Percentiles rank a stretch among this genome's conserved stretches.
phyloP scores from a whole-genome alignment of 2,329 filamentous ascomycete genomes.

The Aspergillus cejpii region DNA sequence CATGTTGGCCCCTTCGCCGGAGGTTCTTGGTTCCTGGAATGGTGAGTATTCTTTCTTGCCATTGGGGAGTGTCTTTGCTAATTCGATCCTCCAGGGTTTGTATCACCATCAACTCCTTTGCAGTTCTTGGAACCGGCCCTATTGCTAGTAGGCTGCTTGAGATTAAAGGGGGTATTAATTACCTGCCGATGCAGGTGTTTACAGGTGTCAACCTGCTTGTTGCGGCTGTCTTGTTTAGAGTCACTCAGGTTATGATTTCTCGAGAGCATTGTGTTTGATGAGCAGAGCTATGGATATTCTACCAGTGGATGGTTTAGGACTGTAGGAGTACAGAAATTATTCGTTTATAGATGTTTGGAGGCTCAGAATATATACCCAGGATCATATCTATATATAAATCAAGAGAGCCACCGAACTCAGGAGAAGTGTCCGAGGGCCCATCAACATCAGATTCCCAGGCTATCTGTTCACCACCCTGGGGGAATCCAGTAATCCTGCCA shows the following conservation, averaged over 20 bases:
- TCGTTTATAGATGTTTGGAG: too few relatives aligned
- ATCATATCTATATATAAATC: too few relatives aligned
- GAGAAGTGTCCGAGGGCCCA: too few relatives aligned
- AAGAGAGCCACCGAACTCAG: too few relatives aligned
- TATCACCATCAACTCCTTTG: conserved; percentile 10
- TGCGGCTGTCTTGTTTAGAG: conserved; percentile 2
- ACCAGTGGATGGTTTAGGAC: too few relatives aligned
- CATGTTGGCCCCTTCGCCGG: conserved; percentile 7
- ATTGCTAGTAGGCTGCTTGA: conserved; percentile 10
- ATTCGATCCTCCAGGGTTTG: conserved; percentile 5
- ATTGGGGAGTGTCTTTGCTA: not conserved
- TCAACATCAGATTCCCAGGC: too few relatives aligned
- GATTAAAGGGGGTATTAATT: conserved; percentile 6
- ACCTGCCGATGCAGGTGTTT: conserved; percentile 13
- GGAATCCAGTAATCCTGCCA: too few relatives aligned
- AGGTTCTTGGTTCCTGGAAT: conserved; percentile 12
- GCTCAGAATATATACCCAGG: too few relatives aligned
- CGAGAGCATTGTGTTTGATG: too few relatives aligned
- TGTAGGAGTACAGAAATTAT: too few relatives aligned
- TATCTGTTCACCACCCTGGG: too few relatives aligned
- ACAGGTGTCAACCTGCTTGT: conserved; percentile 10
- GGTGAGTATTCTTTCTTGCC: conserved; percentile 6
- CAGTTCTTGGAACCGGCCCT: conserved; percentile 11
- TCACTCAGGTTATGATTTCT: conserved; percentile 1
- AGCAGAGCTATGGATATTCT: too few relatives aligned